Base-by-base conservation (phyloP, 495 filamentous ascomycete genomes). In the Astrocystis sublimbata region DNA sequence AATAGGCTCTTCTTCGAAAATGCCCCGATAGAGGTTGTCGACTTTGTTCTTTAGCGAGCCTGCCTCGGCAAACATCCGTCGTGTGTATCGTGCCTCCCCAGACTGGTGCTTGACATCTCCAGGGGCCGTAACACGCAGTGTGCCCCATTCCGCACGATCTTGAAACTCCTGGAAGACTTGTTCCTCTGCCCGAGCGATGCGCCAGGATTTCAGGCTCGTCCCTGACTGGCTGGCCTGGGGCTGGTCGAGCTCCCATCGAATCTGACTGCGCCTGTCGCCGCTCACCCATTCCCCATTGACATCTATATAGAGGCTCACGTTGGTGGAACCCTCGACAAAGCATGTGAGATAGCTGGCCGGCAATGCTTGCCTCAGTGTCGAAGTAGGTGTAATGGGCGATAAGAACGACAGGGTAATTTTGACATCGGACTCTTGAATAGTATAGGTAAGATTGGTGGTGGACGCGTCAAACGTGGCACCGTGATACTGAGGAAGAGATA, bases 301-400 rank as follows among this genome's bases (percentile, higher is more conserved):
- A 70, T 98, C 93, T 56, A 96, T 79, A 65, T 96, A 97, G 31
- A 98, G 75, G 70, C 89, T 85, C n/a, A 97, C 78, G 65, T 76
- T 83, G 52, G 88, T 84, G 54, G 78, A 79, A 35, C 91, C 92
- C 60, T 86, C 80, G 21, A 90, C 91, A 68, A 88, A 75, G 35
- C 96, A 82, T 8, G 86, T 89, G 42, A 97, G 59, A 69, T 98
- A 98, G 40, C 88, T 88, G 13, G 92, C 93, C 28, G 93, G 93
- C 40, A 98, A 87, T 28, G 91, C 88, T 80, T 98, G 93, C 66
- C 92, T 86, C 62, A 96, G 77, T 54, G 92, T 96, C 58, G 93
- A 97, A 4, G 91, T 91, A 3, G 92, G 92, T 0, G 93, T 98
- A 46, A 98, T 91, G 5, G 93, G 93, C 23, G 92, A 96, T 38